Conservation (phyloP, 768 basidiomycete species). For the Mycena sanguinolenta region DNA sequence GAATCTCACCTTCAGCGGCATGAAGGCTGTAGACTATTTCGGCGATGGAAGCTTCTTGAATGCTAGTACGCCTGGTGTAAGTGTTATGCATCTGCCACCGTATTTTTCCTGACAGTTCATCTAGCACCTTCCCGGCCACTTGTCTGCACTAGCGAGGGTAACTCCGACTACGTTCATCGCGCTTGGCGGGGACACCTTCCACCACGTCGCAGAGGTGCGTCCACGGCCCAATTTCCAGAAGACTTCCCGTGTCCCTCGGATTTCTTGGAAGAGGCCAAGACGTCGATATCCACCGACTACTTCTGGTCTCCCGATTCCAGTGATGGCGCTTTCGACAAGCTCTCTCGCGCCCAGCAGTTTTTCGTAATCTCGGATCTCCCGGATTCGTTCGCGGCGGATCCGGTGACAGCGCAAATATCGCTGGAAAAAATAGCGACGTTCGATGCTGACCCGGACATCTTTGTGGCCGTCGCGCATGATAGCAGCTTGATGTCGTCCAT, state of each 20-base stretch:
- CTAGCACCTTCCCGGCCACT: constrained; percentile 29
- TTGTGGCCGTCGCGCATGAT: not conserved
- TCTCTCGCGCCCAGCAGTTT: constrained; percentile 1
- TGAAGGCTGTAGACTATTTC: constrained; percentile 24
- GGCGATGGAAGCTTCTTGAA: constrained; percentile 29
- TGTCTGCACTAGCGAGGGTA: constrained; percentile 31
- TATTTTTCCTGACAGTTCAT: not conserved
- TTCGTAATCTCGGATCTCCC: constrained; percentile 3
- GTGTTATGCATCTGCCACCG: not conserved
- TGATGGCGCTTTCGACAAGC: constrained; percentile 8
- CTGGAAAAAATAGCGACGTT: constrained; percentile 10
- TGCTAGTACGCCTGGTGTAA: constrained; percentile 32
- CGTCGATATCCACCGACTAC: constrained; percentile 3
- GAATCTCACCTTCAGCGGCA: constrained; percentile 16
- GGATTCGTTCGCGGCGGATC: constrained; percentile 10
- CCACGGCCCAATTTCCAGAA: constrained; percentile 6
- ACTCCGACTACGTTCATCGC: constrained; percentile 28
- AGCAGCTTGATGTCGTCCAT: not conserved
- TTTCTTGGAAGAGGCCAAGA: not conserved
- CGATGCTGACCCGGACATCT: constrained; percentile 1
- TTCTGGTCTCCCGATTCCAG: constrained; percentile 6
- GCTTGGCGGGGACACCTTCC: constrained; percentile 7
- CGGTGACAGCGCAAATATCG: not conserved
- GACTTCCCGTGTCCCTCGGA: not conserved
- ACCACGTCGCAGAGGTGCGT: not conserved